Base-by-base conservation (phyloP, 2,329 filamentous ascomycete genomes). In the Colletotrichum sp. region DNA sequence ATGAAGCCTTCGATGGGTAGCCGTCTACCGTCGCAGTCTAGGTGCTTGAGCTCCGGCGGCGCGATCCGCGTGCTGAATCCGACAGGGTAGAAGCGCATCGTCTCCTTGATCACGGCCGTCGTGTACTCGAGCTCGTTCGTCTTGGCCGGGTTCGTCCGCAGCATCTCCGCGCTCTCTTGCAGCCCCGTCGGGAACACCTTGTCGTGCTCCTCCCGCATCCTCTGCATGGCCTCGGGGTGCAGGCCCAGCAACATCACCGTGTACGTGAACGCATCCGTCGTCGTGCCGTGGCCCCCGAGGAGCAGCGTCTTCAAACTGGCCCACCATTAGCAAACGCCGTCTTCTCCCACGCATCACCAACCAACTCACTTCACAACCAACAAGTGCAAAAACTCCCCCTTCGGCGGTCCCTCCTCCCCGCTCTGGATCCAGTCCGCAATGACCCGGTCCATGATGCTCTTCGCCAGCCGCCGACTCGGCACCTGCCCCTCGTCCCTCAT, bases 61-160 rank as follows among this genome's bases (percentile, higher is more conserved):
- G 82, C 83, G 12, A 67, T 55, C 24, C 88, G 84, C 18, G 86
- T 82, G 3, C 85, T 85, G 52, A 84, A 85, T 82, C 73, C 88
- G 2, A 89, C 85, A 0, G 89, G 89, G 76, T 86, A 90, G 28
- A 91, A 78, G 3, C 90, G 85, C 2, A 92, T 83, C 0, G 86
- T 84, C 80, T 92, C 90, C 73, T 90, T 90, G 75, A 90, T 85
- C 18, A 90, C 85, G 21, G 89, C 89, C 9, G 83, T 83, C 7
- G 89, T 90, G 78, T 90, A 91, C 2, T 84, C 83, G 12, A 92
- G 83, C n/a, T 86, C 82, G 76, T 88, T 89, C 66, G 91, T 83
- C 12, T 87, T 83, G 55, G 84, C 80, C 0, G 88, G 86, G 18
- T 87, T 80, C 7, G 83, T 81, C 4, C 88, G 81, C 24, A 86